Percentiles rank a stretch among this genome's conserved stretches.
phyloP scores from a whole-genome alignment of 2,329 filamentous ascomycete genomes.

The Tolypocladium amazonense region DNA sequence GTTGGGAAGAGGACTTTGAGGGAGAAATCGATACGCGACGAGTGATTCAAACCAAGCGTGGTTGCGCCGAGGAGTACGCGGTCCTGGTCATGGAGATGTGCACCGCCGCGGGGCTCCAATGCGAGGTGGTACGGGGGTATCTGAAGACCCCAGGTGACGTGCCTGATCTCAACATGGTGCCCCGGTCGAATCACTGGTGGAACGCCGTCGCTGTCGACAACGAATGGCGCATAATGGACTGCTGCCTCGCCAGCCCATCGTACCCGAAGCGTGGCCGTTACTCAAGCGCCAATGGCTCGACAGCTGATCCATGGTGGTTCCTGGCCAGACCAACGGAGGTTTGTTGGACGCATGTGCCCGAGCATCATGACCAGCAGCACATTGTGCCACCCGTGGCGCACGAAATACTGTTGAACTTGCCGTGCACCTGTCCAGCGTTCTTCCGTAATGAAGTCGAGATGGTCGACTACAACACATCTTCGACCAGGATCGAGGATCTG shows the following conservation, averaged over 20 bases:
- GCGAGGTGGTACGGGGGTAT: conserved; percentile 80
- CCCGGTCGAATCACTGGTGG: conserved; percentile 95
- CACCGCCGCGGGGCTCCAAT: conserved; percentile 72
- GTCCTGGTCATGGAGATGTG: conserved; percentile 91
- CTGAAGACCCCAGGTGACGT: conserved; percentile 83
- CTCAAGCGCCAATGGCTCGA: conserved; percentile 57
- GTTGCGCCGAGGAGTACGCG: conserved; percentile 82
- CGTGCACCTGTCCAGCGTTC: conserved; percentile 75
- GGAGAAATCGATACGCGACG: conserved; percentile 72
- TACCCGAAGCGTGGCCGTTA: conserved; percentile 72
- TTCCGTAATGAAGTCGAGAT: conserved; percentile 76
- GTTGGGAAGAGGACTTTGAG: conserved; percentile 92
- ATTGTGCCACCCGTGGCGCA: conserved; percentile 80
- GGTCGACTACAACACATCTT: conserved; percentile 81
- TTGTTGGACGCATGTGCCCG: conserved; percentile 91
- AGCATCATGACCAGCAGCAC: conserved; percentile 82
- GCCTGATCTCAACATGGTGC: conserved; percentile 68
- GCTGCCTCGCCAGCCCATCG: conserved; percentile 81
- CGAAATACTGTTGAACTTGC: conserved; percentile 76
- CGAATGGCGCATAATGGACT: conserved; percentile 95
- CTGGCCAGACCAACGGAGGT: conserved; percentile 78
- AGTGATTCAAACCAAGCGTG: conserved; percentile 75
- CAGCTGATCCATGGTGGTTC: conserved; percentile 88
- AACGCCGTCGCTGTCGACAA: conserved; percentile 87
- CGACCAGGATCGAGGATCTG: conserved; percentile 76